Evolutionary conservation across 2,329 filamentous ascomycete genomes (phyloP).

Genomic region (Exophiala oligosperma): DNA sequence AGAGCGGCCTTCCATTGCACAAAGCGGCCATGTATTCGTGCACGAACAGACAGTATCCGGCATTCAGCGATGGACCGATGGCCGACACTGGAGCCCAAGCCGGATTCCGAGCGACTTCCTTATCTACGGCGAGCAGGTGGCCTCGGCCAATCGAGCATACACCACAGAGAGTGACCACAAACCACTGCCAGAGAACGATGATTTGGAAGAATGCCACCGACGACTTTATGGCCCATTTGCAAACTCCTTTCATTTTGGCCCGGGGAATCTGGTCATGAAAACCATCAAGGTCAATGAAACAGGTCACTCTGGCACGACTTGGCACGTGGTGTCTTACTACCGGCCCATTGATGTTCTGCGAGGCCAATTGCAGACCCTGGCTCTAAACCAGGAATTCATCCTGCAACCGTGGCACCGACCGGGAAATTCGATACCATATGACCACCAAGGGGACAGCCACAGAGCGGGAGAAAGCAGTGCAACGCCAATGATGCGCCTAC

Average conservation of each 20-base stretch:
- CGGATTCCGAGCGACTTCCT: constrained; percentile 72
- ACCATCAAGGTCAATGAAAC: constrained; percentile 72
- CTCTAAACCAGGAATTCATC: background rate
- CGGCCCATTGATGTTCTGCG: constrained; percentile 73
- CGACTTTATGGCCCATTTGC: constrained; percentile 76
- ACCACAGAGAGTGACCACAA: too few relatives aligned
- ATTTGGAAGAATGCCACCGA: constrained; percentile 41
- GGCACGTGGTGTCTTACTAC: constrained; percentile 89
- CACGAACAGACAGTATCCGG: constrained; percentile 77
- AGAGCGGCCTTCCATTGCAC: constrained; percentile 67
- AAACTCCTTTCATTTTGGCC: constrained; percentile 84
- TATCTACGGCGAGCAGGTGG: constrained; percentile 67
- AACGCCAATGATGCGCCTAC: too few relatives aligned
- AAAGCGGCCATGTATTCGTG: constrained; percentile 74
- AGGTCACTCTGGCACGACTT: constrained; percentile 64
- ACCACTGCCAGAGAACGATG: background rate
- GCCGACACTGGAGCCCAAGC: constrained; percentile 82
- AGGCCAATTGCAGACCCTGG: constrained; percentile 58
- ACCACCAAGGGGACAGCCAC: too few relatives aligned
- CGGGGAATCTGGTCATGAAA: constrained; percentile 82
- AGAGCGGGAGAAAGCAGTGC: too few relatives aligned
- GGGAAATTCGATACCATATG: too few relatives aligned
- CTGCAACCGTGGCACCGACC: too few relatives aligned
- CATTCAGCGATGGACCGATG: constrained; percentile 83
- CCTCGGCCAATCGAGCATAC: constrained; percentile 37